These are phyloP conservation scores for Candida sp. DNA, from an alignment of 1,139 yeast species.

Conservation along the genomic window DNA sequence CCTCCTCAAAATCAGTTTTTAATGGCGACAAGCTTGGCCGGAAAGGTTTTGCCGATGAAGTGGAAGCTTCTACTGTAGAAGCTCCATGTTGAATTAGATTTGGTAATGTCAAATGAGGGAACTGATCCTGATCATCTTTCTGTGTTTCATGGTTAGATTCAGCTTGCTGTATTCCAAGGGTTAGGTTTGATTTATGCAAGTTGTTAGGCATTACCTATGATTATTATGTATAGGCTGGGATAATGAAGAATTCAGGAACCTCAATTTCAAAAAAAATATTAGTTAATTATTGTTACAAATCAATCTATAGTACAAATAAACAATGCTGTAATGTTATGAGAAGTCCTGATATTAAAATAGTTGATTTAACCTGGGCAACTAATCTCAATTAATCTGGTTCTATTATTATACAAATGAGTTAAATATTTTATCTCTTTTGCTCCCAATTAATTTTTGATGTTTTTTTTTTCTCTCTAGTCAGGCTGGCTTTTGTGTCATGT, in stretches of 20 bases:
- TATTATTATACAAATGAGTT: no score
- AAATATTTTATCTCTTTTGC: no score
- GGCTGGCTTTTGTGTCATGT: neutral
- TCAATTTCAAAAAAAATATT: no score
- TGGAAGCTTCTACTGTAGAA: constrained; percentile 24
- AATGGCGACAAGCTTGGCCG: constrained; percentile 38
- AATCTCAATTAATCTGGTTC: no score
- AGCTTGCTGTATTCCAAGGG: constrained; percentile 46
- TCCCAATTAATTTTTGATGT: neutral
- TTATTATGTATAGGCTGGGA: neutral
- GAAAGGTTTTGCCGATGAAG: constrained; percentile 23
- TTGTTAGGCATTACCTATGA: constrained; percentile 26
- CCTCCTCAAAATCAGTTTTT: constrained; percentile 27
- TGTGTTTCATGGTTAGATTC: constrained; percentile 14
- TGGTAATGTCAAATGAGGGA: constrained; percentile 13
- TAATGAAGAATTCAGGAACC: no score
- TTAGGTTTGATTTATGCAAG: constrained; percentile 39
- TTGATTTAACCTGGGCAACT: neutral
- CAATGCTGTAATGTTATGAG: neutral
- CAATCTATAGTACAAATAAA: neutral
- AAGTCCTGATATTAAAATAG: neutral
- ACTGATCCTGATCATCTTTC: constrained; percentile 6
- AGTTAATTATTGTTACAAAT: neutral
- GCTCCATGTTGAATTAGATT: constrained; percentile 20
- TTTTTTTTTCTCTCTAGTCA: neutral